Percentiles rank a stretch among this genome's conserved stretches.
Conservation (phyloP, 2,329 filamentous ascomycete genomes). For the Colletotrichum sp. region DNA sequence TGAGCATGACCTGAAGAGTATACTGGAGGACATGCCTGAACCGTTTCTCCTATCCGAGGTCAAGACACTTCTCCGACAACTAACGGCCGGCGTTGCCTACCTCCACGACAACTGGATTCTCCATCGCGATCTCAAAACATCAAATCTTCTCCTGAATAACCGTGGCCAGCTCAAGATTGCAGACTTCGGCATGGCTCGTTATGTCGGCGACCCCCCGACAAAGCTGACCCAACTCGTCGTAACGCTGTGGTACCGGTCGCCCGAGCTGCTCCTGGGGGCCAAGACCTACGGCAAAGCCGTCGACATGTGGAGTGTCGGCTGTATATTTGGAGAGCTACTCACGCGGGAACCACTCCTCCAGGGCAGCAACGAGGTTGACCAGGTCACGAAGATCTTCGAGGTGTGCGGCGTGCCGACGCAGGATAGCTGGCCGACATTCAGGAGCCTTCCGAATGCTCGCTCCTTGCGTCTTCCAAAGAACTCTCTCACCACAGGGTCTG, state of each 20-base stretch:
- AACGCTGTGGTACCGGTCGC: constrained; percentile 94
- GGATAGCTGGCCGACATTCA: constrained; percentile 84
- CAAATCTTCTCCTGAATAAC: constrained; percentile 94
- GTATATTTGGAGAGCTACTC: constrained; percentile 92
- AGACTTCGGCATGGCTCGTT: constrained; percentile 97
- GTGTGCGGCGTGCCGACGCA: constrained; percentile 87
- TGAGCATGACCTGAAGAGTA: constrained; percentile 93
- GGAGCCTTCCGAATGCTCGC: constrained; percentile 84
- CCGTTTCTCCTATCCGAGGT: constrained; percentile 92
- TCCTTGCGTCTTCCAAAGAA: constrained; percentile 72
- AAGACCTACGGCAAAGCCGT: constrained; percentile 76
- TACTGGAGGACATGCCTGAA: constrained; percentile 93
- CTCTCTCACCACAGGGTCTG: constrained; percentile 45
- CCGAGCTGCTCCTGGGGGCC: constrained; percentile 86
- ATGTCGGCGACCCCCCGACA: constrained; percentile 78
- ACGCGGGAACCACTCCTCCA: constrained; percentile 83
- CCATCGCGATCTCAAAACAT: constrained; percentile 92
- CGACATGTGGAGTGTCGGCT: constrained; percentile 96
- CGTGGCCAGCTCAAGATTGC: constrained; percentile 93
- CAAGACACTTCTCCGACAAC: constrained; percentile 87
- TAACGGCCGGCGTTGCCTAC: constrained; percentile 80
- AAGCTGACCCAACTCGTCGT: constrained; percentile 92
- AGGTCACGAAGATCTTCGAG: constrained; percentile 86
- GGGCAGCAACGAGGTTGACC: constrained; percentile 91
- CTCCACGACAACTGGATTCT: constrained; percentile 91